phyloP scores from a whole-genome alignment of 345 rosid species.

The thale cress (Arabidopsis thaliana) region DNA sequence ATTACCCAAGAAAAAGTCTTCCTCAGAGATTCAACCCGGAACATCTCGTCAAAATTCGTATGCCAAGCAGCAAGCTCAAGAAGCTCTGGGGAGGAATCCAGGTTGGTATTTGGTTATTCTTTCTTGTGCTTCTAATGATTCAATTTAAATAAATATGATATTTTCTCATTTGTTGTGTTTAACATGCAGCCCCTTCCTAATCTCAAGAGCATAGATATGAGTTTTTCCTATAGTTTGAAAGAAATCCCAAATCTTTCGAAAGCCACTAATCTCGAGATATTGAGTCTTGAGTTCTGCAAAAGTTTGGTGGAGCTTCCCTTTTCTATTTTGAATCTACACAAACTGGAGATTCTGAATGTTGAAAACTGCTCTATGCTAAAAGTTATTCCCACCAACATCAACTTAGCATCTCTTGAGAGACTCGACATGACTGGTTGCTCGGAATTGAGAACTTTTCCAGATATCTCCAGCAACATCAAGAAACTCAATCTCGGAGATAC shows the following conservation, averaged over 20 bases:
- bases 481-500: neutral
- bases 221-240: no score
- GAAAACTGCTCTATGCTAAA: neutral
- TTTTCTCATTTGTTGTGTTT: neutral
- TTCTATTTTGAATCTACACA: neutral
- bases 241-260: slow-evolving; percentile 40
- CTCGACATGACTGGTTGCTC: neutral
- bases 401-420: slow-evolving; percentile 7
- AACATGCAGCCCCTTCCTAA: slow-evolving; percentile 31
- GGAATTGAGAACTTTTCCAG: slow-evolving; percentile 3
- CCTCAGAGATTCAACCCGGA: slow-evolving; percentile 18
- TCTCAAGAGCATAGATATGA: slow-evolving; percentile 34
- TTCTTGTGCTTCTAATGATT: neutral
- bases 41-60: neutral
- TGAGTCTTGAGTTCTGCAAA: neutral
- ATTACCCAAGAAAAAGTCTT: slow-evolving; percentile 24
- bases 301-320: slow-evolving; percentile 23
- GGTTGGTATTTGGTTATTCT: slow-evolving; percentile 15
- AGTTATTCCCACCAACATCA: neutral
- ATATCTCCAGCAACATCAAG: neutral
- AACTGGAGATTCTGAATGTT: neutral
- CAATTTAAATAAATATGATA: neutral
- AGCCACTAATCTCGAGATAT: neutral
- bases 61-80: neutral
- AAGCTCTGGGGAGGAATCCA: slow-evolving; percentile 41